Evolutionary conservation across 345 rosid genomes (phyloP).

Genomic region (Dipteronia sinensis): DNA sequence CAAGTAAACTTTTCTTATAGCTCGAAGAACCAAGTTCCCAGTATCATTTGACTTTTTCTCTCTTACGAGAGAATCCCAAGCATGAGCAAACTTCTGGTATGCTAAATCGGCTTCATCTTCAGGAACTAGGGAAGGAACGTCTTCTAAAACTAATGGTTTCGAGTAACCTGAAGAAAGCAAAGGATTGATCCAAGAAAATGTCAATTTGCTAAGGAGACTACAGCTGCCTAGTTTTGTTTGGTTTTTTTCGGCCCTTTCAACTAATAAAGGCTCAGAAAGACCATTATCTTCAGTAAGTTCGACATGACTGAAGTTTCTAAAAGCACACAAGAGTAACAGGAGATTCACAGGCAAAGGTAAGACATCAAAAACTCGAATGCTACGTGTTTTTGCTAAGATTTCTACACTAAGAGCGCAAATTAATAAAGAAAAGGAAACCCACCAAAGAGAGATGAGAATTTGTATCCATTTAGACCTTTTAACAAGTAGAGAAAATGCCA

Average conservation of each 20-base stretch:
- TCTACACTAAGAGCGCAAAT: slow-evolving; percentile 47
- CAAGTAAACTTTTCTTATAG: slow-evolving; percentile 47
- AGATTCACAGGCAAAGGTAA: slow-evolving; percentile 52
- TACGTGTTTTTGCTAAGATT: slow-evolving; percentile 32
- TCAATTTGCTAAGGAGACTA: slow-evolving; percentile 47
- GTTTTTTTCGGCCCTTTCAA: slow-evolving; percentile 24
- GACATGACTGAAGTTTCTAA: slow-evolving; percentile 37
- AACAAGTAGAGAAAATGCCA: slow-evolving; percentile 63
- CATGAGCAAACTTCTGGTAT: slow-evolving; percentile 51
- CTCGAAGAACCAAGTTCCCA: slow-evolving; percentile 49
- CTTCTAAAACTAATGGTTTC: slow-evolving; percentile 56
- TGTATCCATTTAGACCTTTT: slow-evolving; percentile 42
- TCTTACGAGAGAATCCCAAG: slow-evolving; percentile 42
- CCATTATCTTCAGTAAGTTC: slow-evolving; percentile 21
- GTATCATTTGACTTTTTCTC: slow-evolving; percentile 25
- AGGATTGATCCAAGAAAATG: slow-evolving; percentile 71
- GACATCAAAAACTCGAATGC: slow-evolving; percentile 38
- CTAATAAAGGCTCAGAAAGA: slow-evolving; percentile 52
- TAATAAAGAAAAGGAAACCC: slow-evolving; percentile 58
- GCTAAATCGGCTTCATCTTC: slow-evolving; percentile 63
- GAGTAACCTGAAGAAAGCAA: slow-evolving; percentile 56
- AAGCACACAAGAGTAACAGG: slow-evolving; percentile 58
- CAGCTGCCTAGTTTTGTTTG: slow-evolving; percentile 39
- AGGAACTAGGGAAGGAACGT: slow-evolving; percentile 54
- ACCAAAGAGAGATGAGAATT: slow-evolving; percentile 57